phyloP scores from a whole-genome alignment of 345 rosid species.

The Citrus maxima region DNA sequence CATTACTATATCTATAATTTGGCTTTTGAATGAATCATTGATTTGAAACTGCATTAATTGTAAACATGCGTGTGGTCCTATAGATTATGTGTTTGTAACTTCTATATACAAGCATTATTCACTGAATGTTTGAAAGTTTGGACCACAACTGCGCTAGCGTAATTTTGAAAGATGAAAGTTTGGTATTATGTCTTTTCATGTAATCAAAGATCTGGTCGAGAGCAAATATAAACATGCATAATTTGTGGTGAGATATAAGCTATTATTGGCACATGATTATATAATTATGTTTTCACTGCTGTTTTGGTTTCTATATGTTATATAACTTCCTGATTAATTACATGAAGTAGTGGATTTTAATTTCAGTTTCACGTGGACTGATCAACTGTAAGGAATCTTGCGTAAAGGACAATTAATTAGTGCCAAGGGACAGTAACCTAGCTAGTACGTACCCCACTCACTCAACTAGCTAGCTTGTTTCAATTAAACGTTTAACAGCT shows the following conservation, averaged over 20 bases:
- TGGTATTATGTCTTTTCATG: slow-evolving; percentile 15
- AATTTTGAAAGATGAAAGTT: slow-evolving; percentile 13
- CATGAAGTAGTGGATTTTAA: neutral
- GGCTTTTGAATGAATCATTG: too few species aligned
- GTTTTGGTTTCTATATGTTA: neutral
- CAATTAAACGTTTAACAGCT: slow-evolving; percentile 27
- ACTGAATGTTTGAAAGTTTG: slow-evolving; percentile 14
- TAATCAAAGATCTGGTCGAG: neutral
- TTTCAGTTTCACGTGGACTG: slow-evolving; percentile 12
- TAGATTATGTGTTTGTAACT: neutral
- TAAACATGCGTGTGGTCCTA: slow-evolving; percentile 24
- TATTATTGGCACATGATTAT: too few species aligned
- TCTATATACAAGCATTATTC: slow-evolving; percentile 15
- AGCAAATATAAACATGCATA: neutral
- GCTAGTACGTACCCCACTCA: slow-evolving; percentile 10
- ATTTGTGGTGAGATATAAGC: neutral
- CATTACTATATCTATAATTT: too few species aligned
- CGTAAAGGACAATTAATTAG: slow-evolving; percentile 37
- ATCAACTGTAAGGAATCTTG: slow-evolving; percentile 7
- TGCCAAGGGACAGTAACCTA: slow-evolving; percentile 23
- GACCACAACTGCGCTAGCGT: slow-evolving; percentile 30
- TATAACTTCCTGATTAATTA: too few species aligned
- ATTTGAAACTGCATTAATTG: neutral
- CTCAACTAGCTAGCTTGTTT: slow-evolving; percentile 27
- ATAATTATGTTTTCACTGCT: too few species aligned